Evolutionary conservation across 2,329 filamentous ascomycete genomes (phyloP), one percentile per base, ranked within the genome.

Genomic region (Pleurostoma richardsiae): DNA sequence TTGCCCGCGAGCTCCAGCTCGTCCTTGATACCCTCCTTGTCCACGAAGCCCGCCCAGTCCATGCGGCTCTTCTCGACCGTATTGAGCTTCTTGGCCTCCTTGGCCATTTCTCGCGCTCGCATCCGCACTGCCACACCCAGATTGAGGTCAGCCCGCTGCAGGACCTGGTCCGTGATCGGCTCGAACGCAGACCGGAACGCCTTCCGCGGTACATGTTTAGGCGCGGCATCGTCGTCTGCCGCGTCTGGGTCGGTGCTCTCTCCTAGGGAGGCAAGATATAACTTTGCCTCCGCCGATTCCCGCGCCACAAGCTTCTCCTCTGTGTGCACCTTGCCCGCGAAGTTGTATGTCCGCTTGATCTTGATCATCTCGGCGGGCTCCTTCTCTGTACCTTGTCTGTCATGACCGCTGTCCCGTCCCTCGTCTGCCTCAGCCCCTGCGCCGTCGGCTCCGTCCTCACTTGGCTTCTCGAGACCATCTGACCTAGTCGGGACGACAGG

Each of bases 291-390:
- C 45, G 82, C 82, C 0, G 82, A 86, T 57, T 80, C 74, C 40
- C 78, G 74, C 4, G 80, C 69, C 1, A 90, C 82, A 8, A 83
- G 67, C 60, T 87, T 88, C 59, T 88, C 83, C 57, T 90, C 86
- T 0, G 77, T 85, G 56, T 86, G 82, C 10, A 85, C 74, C 56
- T 85, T 80, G 30, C 86, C 86, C 33, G 86, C 86, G 55, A 90
- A 90, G 56, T 85, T 86, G 66, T 88, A 89, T 10, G 80, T 84
- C 30, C 84, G 81, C 56, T 83, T 86, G 51, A 90, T 85, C 50
- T 76, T 77, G 55, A 89, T 72, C 67, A 72, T 73, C 4, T 67
- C 61, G 3, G 66, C 53, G 4, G 61, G 42, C 2, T 64, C 62
- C 29, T 30, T 49, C 5, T 30, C 28, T 11, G 26, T n/a, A 36